A percentile compares a stretch with the other conserved stretches of the same genome.
Conservation (phyloP, 345 rosid genomes). For the Anacardium occidentale region DNA sequence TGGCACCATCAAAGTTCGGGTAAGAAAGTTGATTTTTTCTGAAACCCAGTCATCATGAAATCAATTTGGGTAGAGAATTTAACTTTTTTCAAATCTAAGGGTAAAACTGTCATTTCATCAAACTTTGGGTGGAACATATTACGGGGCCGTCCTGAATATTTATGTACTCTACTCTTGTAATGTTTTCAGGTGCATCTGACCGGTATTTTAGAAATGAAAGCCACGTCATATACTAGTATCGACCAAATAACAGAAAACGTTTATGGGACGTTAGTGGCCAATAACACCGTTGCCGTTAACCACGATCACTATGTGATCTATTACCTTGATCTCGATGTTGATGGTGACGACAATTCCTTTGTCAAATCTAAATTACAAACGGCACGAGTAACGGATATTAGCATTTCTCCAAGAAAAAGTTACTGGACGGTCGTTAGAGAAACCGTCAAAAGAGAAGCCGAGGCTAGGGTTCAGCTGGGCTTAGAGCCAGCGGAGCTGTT, state of each 20-base stretch:
- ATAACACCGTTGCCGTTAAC: constrained; percentile 64
- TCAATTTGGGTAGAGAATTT: no score
- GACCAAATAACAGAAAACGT: constrained; percentile 42
- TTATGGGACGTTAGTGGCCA: constrained; percentile 61
- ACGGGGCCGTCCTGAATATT: no score
- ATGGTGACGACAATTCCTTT: constrained; percentile 66
- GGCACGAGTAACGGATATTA: constrained; percentile 25
- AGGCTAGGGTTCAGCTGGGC: constrained; percentile 54
- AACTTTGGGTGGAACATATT: no score
- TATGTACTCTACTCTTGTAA: not conserved
- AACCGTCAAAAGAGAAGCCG: constrained; percentile 64
- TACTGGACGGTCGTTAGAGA: constrained; percentile 65
- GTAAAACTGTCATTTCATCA: no score
- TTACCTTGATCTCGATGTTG: constrained; percentile 77
- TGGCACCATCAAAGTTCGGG: constrained; percentile 69
- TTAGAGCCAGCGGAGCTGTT: constrained; percentile 52
- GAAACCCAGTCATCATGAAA: no score
- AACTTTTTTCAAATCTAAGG: no score
- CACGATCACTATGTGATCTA: constrained; percentile 80
- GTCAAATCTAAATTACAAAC: constrained; percentile 52
- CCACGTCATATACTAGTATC: constrained; percentile 43
- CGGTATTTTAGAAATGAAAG: constrained; percentile 61
- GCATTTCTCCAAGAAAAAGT: constrained; percentile 55
- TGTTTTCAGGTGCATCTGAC: constrained; percentile 55
- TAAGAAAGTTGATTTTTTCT: constrained; percentile 15